A percentile compares a stretch with the other conserved stretches of the same genome.
Evolutionary conservation across 2,329 filamentous ascomycete species (phyloP).

Genomic region (Pseudogymnoascus sp.): DNA sequence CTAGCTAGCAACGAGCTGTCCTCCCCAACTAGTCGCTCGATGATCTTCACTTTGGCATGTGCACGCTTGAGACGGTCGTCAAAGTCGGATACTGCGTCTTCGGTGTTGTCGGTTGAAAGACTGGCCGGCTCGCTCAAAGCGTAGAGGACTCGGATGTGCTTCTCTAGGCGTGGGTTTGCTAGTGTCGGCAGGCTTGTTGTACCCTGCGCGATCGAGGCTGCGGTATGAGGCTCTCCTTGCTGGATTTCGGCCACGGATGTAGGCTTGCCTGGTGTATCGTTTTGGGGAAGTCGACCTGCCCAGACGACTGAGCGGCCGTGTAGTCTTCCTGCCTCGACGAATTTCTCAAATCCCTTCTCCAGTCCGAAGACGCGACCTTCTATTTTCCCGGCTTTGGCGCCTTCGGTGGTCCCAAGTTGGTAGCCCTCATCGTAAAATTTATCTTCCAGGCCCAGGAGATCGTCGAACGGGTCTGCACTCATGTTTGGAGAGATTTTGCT

Average conservation of each 20-base stretch:
- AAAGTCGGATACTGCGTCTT: conserved; percentile 84
- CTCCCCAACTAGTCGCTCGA: conserved; percentile 63
- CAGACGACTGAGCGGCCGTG: conserved; percentile 78
- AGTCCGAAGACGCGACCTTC: conserved; percentile 89
- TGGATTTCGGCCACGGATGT: conserved; percentile 17
- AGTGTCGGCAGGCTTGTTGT: conserved; percentile 38
- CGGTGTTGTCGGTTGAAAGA: conserved; percentile 73
- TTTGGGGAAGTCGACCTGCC: conserved; percentile 59
- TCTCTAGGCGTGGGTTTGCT: conserved; percentile 61
- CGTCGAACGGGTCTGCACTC: conserved; percentile 27
- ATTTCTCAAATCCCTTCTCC: conserved; percentile 91
- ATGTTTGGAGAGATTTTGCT: conserved; percentile 19
- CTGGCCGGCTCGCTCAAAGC: conserved; percentile 73
- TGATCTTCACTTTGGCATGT: conserved; percentile 74
- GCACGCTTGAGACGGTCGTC: conserved; percentile 84
- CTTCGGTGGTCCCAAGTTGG: conserved; percentile 67
- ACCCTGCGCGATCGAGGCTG: background rate
- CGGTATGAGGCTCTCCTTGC: conserved; percentile 28
- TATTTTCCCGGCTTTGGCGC: conserved; percentile 67
- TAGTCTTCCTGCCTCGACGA: conserved; percentile 69
- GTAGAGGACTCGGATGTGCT: conserved; percentile 70
- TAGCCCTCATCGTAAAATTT: conserved; percentile 80
- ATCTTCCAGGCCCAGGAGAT: conserved; percentile 54
- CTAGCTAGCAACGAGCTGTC: conserved; percentile 28
- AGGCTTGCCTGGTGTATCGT: conserved; percentile 1